Evolutionary conservation across 768 basidiomycete species (phyloP).

Genomic region (Kwoniella bestiolae): DNA sequence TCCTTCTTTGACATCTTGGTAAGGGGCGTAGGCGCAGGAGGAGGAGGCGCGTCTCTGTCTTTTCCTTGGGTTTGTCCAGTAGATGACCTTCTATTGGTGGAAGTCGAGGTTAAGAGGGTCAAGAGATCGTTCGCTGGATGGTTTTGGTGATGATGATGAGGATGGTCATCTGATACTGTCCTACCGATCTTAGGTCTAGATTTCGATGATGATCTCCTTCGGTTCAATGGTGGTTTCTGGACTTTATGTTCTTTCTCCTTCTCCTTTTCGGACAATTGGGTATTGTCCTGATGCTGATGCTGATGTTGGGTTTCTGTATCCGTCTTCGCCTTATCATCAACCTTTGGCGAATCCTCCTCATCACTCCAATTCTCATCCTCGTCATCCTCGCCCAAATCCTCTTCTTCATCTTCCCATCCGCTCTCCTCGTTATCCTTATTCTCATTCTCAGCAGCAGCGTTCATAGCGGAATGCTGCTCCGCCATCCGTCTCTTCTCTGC

Average conservation of each 20-base stretch:
- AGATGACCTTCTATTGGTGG: slow-evolving; percentile 15
- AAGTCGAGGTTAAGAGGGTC: slow-evolving; percentile 13
- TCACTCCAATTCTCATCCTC: slow-evolving; percentile 37
- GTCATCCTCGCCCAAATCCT: slow-evolving; percentile 39
- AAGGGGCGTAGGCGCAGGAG: slow-evolving; percentile 48
- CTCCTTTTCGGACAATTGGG: slow-evolving; percentile 15
- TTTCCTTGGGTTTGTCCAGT: not conserved
- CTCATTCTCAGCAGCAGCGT: slow-evolving; percentile 35
- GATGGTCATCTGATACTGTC: slow-evolving; percentile 10
- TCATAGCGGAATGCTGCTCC: slow-evolving; percentile 36
- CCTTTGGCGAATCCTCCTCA: slow-evolving; percentile 28
- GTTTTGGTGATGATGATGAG: no score
- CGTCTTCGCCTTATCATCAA: not conserved
- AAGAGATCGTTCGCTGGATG: no score
- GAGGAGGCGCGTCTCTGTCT: slow-evolving; percentile 27
- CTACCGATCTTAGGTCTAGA: not conserved
- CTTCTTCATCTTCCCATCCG: slow-evolving; percentile 52
- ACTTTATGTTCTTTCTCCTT: slow-evolving; percentile 8
- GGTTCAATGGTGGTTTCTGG: not conserved
- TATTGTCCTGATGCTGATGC: slow-evolving; percentile 20
- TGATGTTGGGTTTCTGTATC: slow-evolving; percentile 29
- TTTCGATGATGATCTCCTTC: slow-evolving; percentile 11
- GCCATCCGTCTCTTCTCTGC: slow-evolving; percentile 53
- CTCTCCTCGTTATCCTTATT: slow-evolving; percentile 48
- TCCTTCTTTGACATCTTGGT: slow-evolving; percentile 45